Base-by-base conservation (phyloP, 495 filamentous ascomycete species). In the Trichocladium antarcticum region DNA sequence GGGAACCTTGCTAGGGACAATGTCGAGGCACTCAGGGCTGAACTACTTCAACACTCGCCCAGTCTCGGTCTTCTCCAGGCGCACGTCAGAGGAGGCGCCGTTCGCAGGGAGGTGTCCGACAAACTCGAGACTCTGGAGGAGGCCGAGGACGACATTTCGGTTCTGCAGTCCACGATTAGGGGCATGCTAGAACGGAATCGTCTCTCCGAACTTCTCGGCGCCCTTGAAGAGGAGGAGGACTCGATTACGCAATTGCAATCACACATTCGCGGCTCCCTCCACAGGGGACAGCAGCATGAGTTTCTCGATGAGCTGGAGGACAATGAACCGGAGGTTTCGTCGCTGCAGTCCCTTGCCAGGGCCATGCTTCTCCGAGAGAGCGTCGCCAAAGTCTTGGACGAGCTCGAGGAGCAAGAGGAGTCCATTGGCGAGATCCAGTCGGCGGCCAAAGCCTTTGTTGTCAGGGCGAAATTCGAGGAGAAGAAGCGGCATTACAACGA, bases 401-500 rank as follows among this genome's bases (percentile, higher is more conserved):
- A 88, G 50, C 75, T 99, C 1, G 87, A 95, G 24, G 81, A 81
- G 31, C 76, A 90, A 46, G 92, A 96, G 58, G 81, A 85, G 27
- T 62, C 69, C 1, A 73, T 95, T 46, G 69, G 76, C 27, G 83
- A 82, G 22, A 59, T 95, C 5, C 93, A 99, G 61, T 74, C 88
- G 10, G 73, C 77, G 5, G 78, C 82, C 5, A 78, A 86, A 57
- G 92, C 83, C 20, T 78, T 74, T 51, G 55, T 94, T 11, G 76
- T 97, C 45, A 77, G 90, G 37, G 72, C 68, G 20, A 74, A 73
- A 27, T 98, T 94, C 57, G 80, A 76, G 36, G 86, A 88, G 57
- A 92, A 94, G 72, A 80, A 84, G 53, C 81, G 78, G 11, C 89
- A 87, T 67, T 98, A 89, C 69, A 80, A 83, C 45, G 81, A 90